Evolutionary conservation across 2,329 filamentous ascomycete genomes (phyloP), one percentile per base, ranked within the genome.

Genomic region (Aspergillus sp.): DNA sequence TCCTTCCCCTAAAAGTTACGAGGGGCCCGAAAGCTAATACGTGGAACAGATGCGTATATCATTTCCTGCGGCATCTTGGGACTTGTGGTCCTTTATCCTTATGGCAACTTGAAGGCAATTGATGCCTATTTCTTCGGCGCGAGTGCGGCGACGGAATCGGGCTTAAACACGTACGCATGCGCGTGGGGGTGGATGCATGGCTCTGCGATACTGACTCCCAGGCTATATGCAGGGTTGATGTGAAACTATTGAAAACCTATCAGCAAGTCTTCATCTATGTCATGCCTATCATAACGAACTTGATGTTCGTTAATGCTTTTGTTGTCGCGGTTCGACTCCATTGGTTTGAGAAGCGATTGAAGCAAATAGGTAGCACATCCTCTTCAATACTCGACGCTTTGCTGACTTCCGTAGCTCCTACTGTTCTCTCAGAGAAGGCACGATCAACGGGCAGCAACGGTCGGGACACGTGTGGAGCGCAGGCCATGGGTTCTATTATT

Each of bases 211-310:
- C 16, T 29, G 5, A 25, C 29, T 32, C 2, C 34, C 10, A 42
- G 32, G 11, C 14, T 19, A 19, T 42, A 11, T 31, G 19, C 7
- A 81, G 79, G 7, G 61, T 81, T 36, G 79, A 82, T 57, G 62
- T 81, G 47, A 81, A 80, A 43, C 63, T 68, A 1, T 61, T 82
- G 17, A 71, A 72, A 53, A 72, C 69, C 0, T 81, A 81, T 51
- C 80, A 82, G 58, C 80, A 82, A 58, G 56, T 82, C 3, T 76
- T 74, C 48, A 60, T 81, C 31, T 82, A 81, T 59, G 67, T 81
- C 44, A 64, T 79, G 14, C 78, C 80, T 0, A 70, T 79, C 13
- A 53, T 82, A 2, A 74, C 72, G 0, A 80, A 81, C 50, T 52
- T 80, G n/a, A 72, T 72, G 1, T 79, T 80, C 56, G 66, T 82